Conservation (phyloP, 208 protist genomes). For the Polymyxa betae region DNA sequence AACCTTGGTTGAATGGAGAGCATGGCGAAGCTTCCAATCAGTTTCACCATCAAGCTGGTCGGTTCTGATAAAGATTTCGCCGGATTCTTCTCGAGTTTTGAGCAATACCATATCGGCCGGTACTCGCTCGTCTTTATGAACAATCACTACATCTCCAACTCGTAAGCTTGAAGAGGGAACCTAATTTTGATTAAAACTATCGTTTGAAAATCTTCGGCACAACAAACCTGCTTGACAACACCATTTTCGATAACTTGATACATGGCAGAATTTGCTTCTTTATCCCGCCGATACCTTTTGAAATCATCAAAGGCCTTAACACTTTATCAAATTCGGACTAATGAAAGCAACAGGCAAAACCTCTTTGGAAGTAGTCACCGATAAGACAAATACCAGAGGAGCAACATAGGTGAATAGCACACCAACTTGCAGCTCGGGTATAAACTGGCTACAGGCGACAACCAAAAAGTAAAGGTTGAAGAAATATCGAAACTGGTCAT, state of each 20-base stretch:
- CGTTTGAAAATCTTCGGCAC: conserved; percentile 15
- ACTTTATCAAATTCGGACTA: background rate
- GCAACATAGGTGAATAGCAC: conserved; percentile 79
- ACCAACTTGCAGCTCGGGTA: conserved; percentile 74
- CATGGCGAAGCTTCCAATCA: conserved; percentile 92
- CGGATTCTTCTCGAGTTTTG: conserved; percentile 88
- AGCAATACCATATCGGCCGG: conserved; percentile 94
- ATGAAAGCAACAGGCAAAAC: conserved; percentile 55
- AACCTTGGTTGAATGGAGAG: conserved; percentile 63
- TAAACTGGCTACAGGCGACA: conserved; percentile 76
- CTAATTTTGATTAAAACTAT: conserved; percentile 59
- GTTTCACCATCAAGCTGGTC: conserved; percentile 99
- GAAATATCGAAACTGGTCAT: conserved; percentile 81
- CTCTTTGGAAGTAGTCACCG: conserved; percentile 75
- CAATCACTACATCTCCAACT: conserved; percentile 89
- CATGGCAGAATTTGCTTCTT: conserved; percentile 61
- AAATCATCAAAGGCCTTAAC: conserved; percentile 70
- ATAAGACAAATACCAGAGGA: conserved; percentile 77
- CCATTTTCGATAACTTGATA: conserved; percentile 54
- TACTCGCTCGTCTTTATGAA: conserved; percentile 88
- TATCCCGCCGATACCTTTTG: conserved; percentile 65
- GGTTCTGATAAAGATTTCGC: conserved; percentile 93
- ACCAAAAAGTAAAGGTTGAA: conserved; percentile 81
- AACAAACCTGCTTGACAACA: conserved; percentile 1
- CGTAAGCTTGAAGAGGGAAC: conserved; percentile 69